Base-by-base conservation (phyloP, 352 stramenopile species). In the Phytophthora parvispora region DNA sequence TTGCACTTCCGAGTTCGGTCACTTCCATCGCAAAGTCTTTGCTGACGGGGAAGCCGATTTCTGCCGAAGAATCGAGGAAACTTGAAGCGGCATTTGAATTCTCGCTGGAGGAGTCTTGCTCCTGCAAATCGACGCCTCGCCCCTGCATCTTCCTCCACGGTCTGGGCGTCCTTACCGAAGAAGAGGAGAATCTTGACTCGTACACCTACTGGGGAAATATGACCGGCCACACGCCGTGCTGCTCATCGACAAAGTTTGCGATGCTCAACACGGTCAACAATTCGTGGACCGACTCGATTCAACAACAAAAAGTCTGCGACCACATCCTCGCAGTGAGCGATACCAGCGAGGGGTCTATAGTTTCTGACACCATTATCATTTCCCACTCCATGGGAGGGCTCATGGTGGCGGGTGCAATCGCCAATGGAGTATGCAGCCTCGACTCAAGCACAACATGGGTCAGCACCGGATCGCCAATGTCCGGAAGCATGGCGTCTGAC, bases 171-270 rank as follows among this genome's bases (percentile, higher is more conserved):
- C 49, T 58, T 1, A 60, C 45, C 5, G 69, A 85, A 20, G 40
- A 62, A 15, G 68, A 67, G 27, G 58, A 73, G 7, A 73, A 73
- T 6, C 51, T 86, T 2, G 38, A 80, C 28, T 34, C 61, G 10
- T 73, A 62, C 27, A 2, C 55, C 18, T 86, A 78, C 55, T 86
- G 79, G 58, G 77, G 79, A 0, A 77, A 81, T 60, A 64, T 86
- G 42, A 69, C 68, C 2, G 62, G 59, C 20, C 60, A 71, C 20
- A 72, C 70, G 0, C 77, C 74, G 6, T 84, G 76, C 63, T 84
- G 76, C 52, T 71, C 61, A 1, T 69, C 58, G 1, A 61, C 45
- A 29, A 67, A 77, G 25, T 84, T 67, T 34, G 66, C 61, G 18
- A 57, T 70, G 9, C 65, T 84, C 28, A 80, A 84, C 51, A 84